Evolutionary conservation across 306 rosid genomes (phyloP), one percentile per base, ranked within the genome.

Genomic region (Amphicarpaea edgeworthii): DNA sequence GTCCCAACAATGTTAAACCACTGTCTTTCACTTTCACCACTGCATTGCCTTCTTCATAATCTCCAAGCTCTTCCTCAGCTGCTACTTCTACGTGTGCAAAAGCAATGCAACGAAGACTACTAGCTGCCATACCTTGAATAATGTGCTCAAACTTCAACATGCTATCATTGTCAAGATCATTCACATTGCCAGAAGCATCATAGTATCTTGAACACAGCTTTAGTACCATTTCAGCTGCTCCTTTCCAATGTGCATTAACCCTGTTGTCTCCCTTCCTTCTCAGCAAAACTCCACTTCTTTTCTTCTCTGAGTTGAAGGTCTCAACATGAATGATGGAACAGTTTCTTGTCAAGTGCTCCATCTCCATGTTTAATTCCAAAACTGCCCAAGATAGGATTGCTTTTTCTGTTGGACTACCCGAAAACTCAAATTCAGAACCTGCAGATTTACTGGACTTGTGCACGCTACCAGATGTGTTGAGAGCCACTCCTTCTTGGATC

Each of bases 211-310:
- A 72, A 23, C 83, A 72, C 83, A 53, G 42, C 12, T 59, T 55
- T 8, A 79, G 69, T 6, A 79, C 79, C 83, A 79, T 72, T 19
- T 79, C 83, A 6, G 83, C 83, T 15, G 83, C 83, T n/a, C 83
- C 83, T 55, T 79, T 79, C 83, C 83, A 79, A 3, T 79, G 83
- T 55, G 61, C 54, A 73, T 54, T 16, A 3, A 66, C 14, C 15
- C 41, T 55, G 70, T 73, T 79, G 69, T 72, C 75, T 21, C 6
- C 42, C 4, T 73, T 64, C 38, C 79, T 73, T 34, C 63, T 64
- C 45, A 79, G 2, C 79, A 79, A 20, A 12, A 79, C 79, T 0
- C 83, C 83, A 34, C 79, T 73, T 49, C 69, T 42, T 55, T 72
- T 79, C 45, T 72, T 79, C 63, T 79, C 41, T 45, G 83, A 79